Percentiles rank a stretch among this genome's conserved stretches.
Conservation (phyloP, 2,329 filamentous ascomycete species). For the Curvularia verruculosa region DNA sequence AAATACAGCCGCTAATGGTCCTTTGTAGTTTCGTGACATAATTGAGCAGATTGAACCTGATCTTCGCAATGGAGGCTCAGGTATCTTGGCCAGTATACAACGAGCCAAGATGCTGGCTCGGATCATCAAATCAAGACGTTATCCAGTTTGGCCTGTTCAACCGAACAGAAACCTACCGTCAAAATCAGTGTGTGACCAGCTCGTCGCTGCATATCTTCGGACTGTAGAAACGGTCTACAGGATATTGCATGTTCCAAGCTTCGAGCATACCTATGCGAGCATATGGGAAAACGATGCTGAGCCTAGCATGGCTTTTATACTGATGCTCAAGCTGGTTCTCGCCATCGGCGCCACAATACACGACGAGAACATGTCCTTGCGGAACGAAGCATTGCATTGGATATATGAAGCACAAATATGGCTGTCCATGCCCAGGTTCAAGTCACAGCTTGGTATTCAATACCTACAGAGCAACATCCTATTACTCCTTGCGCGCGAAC, state of each 20-base stretch:
- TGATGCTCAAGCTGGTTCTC: constrained; percentile 64
- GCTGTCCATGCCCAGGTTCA: constrained; percentile 61
- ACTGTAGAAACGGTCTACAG: constrained; percentile 58
- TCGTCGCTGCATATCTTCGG: constrained; percentile 59
- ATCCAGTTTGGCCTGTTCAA: constrained; percentile 56
- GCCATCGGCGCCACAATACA: constrained; percentile 62
- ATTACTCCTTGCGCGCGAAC: constrained; percentile 48
- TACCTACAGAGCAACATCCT: constrained; percentile 57
- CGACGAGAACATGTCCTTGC: constrained; percentile 59
- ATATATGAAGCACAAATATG: constrained; percentile 64
- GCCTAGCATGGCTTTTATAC: constrained; percentile 55
- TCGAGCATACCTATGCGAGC: constrained; percentile 57
- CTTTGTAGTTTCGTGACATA: constrained; percentile 48
- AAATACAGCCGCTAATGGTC: constrained; percentile 28
- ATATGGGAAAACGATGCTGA: constrained; percentile 52
- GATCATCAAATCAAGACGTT: constrained; percentile 58
- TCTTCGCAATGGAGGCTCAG: constrained; percentile 49
- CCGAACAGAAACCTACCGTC: constrained; percentile 56
- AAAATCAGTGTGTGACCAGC: constrained; percentile 53
- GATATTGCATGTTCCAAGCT: constrained; percentile 60
- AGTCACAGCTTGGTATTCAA: constrained; percentile 57
- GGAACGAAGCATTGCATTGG: constrained; percentile 61
- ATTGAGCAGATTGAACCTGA: constrained; percentile 53
- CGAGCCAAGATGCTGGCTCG: constrained; percentile 61
- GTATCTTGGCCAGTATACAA: constrained; percentile 48